Conservation (phyloP, 345 rosid genomes). For the Diplotaxis tenuifolia region DNA sequence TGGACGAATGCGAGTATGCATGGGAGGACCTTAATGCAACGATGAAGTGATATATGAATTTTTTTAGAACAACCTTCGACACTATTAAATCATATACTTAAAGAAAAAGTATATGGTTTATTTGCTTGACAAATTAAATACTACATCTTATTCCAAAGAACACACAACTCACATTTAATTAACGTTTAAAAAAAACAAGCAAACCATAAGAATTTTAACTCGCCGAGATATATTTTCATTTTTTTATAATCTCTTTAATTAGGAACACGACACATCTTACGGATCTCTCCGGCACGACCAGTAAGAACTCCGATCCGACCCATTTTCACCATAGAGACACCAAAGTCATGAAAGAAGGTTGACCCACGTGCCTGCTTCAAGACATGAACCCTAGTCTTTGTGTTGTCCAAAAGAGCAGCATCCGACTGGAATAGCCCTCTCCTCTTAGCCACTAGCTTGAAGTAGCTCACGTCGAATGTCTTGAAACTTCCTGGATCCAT, state of each 20-base stretch:
- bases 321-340: constrained; percentile 56
- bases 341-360: constrained; percentile 50
- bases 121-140: too few species aligned
- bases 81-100: too few species aligned
- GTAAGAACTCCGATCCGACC: constrained; percentile 48
- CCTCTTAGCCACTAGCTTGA: constrained; percentile 35
- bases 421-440: constrained; percentile 64
- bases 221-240: not conserved
- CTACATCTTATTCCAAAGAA: constrained; percentile 16
- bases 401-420: constrained; percentile 50
- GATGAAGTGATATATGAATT: too few species aligned
- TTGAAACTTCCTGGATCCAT: constrained; percentile 57
- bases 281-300: constrained; percentile 49
- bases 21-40: not conserved
- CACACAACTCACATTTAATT: constrained; percentile 13
- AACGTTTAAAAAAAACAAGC: not conserved
- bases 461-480: constrained; percentile 52
- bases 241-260: constrained; percentile 30
- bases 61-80: not conserved
- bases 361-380: constrained; percentile 5
- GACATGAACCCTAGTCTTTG: constrained; percentile 25
- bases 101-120: too few species aligned
- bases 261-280: constrained; percentile 46
- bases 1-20: not conserved
- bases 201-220: not conserved